These are phyloP conservation scores for Phytophthora europaea DNA, from an alignment of 352 stramenopile genomes.

Conservation along the genomic window DNA sequence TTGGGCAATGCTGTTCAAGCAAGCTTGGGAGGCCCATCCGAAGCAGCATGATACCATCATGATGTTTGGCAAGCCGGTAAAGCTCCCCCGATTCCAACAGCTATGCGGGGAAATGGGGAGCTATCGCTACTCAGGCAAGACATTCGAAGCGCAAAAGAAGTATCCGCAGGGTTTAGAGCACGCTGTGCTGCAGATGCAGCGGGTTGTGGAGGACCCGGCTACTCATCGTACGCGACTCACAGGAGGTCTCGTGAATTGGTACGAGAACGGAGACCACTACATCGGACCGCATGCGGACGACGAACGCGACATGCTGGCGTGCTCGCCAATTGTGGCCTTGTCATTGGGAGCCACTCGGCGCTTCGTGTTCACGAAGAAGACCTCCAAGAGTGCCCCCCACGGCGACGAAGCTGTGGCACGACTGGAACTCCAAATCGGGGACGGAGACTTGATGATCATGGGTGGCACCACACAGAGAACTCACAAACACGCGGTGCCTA, in stretches of 20 bases:
- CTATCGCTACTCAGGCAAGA: constrained; percentile 73
- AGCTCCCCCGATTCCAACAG: constrained; percentile 78
- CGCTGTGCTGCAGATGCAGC: constrained; percentile 57
- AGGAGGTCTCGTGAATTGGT: constrained; percentile 86
- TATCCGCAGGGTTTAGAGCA: constrained; percentile 51
- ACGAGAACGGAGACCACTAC: constrained; percentile 81
- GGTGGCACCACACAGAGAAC: constrained; percentile 79
- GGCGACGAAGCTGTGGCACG: constrained; percentile 18
- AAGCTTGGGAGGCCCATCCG: constrained; percentile 74
- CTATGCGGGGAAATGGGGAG: constrained; percentile 58
- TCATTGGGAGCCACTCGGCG: constrained; percentile 73
- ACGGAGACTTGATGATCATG: constrained; percentile 88
- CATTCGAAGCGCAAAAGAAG: constrained; percentile 51
- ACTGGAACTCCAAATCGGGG: constrained; percentile 64
- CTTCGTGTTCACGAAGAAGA: constrained; percentile 72
- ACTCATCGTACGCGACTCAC: constrained; percentile 44
- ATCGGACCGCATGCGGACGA: constrained; percentile 86
- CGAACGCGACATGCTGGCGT: constrained; percentile 56
- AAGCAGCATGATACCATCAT: constrained; percentile 67
- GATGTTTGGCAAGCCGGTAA: constrained; percentile 70
- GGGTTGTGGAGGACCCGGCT: constrained; percentile 46
- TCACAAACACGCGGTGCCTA: constrained; percentile 86
- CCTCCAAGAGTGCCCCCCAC: constrained; percentile 23
- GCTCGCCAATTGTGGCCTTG: constrained; percentile 74
- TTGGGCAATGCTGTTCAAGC: constrained; percentile 42